Conservation (phyloP, 1,139 yeast genomes). For the Wickerhamomyces sp. region DNA sequence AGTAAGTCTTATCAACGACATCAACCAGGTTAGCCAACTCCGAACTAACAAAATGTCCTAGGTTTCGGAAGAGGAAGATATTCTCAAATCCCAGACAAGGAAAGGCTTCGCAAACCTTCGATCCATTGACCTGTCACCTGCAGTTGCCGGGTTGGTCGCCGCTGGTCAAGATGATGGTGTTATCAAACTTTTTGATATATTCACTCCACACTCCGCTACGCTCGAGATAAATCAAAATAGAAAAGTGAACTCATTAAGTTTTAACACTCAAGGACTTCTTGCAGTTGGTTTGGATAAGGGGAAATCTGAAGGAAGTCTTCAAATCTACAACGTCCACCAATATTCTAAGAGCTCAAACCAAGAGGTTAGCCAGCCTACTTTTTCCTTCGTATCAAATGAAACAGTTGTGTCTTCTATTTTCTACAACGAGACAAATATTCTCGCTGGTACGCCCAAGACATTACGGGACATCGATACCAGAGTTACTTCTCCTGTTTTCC, state of each 20-base stretch:
- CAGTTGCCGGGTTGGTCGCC: constrained; percentile 54
- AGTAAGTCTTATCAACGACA: constrained; percentile 7
- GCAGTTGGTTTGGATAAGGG: constrained; percentile 82
- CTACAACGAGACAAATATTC: constrained; percentile 53
- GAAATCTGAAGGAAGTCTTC: constrained; percentile 64
- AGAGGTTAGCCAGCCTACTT: constrained; percentile 46
- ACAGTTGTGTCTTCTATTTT: constrained; percentile 66
- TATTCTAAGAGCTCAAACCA: constrained; percentile 39
- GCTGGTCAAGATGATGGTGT: constrained; percentile 74
- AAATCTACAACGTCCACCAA: constrained; percentile 76
- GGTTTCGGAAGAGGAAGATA: constrained; percentile 31
- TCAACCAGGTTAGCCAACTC: not conserved
- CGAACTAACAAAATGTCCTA: constrained; percentile 4
- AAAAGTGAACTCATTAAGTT: constrained; percentile 71
- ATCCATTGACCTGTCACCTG: constrained; percentile 61
- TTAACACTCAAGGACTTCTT: constrained; percentile 57
- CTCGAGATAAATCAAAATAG: constrained; percentile 58
- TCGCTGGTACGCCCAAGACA: constrained; percentile 76
- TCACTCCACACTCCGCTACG: constrained; percentile 34
- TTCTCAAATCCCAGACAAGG: constrained; percentile 45
- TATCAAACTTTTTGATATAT: constrained; percentile 59
- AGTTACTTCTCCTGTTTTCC: constrained; percentile 62
- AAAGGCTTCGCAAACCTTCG: constrained; percentile 70
- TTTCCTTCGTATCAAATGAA: constrained; percentile 67
- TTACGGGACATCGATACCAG: constrained; percentile 76